Base-by-base conservation (phyloP, 1,139 yeast genomes). In the Suhomyces panamericanus region DNA sequence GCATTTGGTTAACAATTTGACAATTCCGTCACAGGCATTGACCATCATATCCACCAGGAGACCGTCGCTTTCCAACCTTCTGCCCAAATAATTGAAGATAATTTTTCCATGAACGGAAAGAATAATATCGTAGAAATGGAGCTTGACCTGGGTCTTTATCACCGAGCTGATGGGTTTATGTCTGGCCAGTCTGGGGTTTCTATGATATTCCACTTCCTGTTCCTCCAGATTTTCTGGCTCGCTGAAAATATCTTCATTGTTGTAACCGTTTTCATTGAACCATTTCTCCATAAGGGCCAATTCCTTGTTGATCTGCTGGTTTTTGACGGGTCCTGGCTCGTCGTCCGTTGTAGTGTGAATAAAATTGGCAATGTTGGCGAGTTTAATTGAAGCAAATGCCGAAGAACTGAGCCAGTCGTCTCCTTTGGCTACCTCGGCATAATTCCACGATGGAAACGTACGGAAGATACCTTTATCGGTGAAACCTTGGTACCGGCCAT, bases 341-440 rank as follows among this genome's bases (percentile, higher is more conserved):
- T 67, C 73, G 27, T 54, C 50, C 2, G 45, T 47, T 14, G 63
- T 49, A 1, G 70, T 64, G 44, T 70, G 73, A 14, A 73, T 58
- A 47, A 60, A 61, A 39, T 69, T 67, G 3, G 77, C 64, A 17
- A 75, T 58, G 15, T 67, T 57, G 4, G 79, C 73, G 28, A 77
- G 57, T 35, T 74, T 77, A 28, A 76, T 51, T 67, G 75, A 62
- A 1, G 77, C 79, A 42, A 77, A 66, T 0, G 84, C 73, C 1
- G 81, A 77, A 26, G 71, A 62, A 0, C 81, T 73, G 32, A 77
- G 51, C 86, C 87, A 81, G 41, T 72, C 78, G 54, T 80, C 85
- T 43, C 67, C 66, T 6, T 15, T 14, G 2, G 58, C 41, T 48
- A 72, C 73, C 11, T 49, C 43, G 6, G 55, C 57, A 41, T 56